Base-by-base conservation (phyloP, 306 rosid species). In the Cyclanthera cordifolia region DNA sequence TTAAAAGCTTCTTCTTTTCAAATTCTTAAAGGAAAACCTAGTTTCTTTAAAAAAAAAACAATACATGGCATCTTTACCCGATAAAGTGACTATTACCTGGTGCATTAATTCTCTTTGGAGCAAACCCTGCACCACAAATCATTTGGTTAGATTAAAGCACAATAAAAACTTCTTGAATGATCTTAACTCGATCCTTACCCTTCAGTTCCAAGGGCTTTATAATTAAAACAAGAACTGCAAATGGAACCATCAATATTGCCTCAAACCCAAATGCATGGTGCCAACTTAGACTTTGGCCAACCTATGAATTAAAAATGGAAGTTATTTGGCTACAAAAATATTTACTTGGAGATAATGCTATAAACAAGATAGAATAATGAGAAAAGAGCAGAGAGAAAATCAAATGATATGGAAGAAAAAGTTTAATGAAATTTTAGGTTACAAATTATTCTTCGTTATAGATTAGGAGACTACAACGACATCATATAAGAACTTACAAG, bases 151-250 rank as follows among this genome's bases (percentile, higher is more conserved):
- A 46, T 41, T 64, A 64, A 6, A 46, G 41, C 39, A 14, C 1
- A 24, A 65, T 14, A 46, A 24, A 6, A 66, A 66, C 15, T 46
- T 8, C 4, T 66, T 12, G 54, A 21, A 66, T 13, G 70, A 66
- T 66, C 23, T 24, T 45, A 66, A 46, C 14, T 46, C 8, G 9
- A 25, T 43, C 23, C 70, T 23, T 75, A 91, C 97, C 97, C 79
- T 87, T 91, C 81, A 88, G 67, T 63, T 80, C 81, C 77, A 91
- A 75, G 67, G 97, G 97, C 79, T 88, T 86, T 83, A 91, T 78
- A 49, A 77, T 20, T 69, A 88, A 85, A 28, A 95, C 95, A 34
- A 75, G 75, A 84, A 88, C 66, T 30, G 86, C 90, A 82, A 90
- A 90, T 5, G 97, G 87, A 83, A 88, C 76, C 95, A 90, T 90